These are phyloP conservation scores for Hypholoma sublateritium DNA, from an alignment of 768 basidiomycete species.

Conservation along the genomic window DNA sequence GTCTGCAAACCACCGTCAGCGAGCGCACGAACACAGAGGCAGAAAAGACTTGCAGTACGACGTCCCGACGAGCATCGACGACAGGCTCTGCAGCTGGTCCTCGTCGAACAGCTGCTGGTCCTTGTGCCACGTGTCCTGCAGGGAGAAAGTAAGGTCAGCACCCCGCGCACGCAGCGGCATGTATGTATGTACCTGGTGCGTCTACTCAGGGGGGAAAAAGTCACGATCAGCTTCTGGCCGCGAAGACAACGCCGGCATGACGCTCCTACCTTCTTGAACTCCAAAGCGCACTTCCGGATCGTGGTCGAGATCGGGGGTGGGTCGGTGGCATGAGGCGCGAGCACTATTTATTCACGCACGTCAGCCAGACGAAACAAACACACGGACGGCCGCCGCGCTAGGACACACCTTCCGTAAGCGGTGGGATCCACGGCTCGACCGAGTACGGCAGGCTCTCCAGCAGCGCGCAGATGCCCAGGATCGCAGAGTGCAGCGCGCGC, in stretches of 20 bases:
- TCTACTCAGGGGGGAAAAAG: constrained; percentile 33
- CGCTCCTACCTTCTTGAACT: constrained; percentile 82
- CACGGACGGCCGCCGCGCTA: background rate
- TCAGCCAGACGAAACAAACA: background rate
- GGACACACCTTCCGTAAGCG: constrained; percentile 67
- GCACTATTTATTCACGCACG: constrained; percentile 39
- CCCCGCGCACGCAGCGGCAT: background rate
- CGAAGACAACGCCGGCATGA: constrained; percentile 7
- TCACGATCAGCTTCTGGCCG: constrained; percentile 8
- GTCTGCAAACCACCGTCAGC: constrained; percentile 7
- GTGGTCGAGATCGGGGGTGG: constrained; percentile 90
- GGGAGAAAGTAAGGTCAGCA: constrained; percentile 16
- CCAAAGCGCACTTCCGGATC: constrained; percentile 81
- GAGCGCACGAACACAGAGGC: background rate
- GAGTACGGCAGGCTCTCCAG: constrained; percentile 95
- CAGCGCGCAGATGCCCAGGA: constrained; percentile 87
- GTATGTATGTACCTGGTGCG: constrained; percentile 51
- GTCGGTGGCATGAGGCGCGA: constrained; percentile 78
- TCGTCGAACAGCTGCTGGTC: constrained; percentile 87
- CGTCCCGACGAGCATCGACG: constrained; percentile 87
- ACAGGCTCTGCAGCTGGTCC: constrained; percentile 84
- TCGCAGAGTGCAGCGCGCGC: constrained; percentile 79
- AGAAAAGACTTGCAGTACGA: constrained; percentile 69
- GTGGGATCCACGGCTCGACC: constrained; percentile 88
- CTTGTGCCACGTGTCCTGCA: constrained; percentile 88